These are phyloP conservation scores for Filobasidium wieringae DNA, from an alignment of 768 basidiomycete genomes.

Conservation along the genomic window DNA sequence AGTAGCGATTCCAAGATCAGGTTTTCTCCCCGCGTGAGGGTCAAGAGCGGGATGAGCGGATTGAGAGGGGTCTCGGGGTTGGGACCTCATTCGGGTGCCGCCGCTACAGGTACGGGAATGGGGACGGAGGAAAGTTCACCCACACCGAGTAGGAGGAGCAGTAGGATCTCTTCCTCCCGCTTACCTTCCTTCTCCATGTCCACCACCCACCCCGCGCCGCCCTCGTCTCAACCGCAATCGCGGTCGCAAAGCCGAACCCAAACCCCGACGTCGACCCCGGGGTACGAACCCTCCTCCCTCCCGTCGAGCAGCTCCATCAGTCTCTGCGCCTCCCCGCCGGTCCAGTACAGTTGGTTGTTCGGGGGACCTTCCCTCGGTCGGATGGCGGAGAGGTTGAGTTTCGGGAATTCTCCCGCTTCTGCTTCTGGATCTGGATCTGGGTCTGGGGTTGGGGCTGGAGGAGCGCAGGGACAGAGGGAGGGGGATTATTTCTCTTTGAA, in stretches of 20 bases:
- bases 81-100: too few species aligned
- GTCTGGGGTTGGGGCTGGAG: not conserved
- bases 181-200: too few species aligned
- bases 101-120: too few species aligned
- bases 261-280: not conserved
- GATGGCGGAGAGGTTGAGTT: too few species aligned
- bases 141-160: too few species aligned
- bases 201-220: too few species aligned
- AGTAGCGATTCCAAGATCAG: slow-evolving; percentile 8
- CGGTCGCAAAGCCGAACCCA: too few species aligned
- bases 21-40: slow-evolving; percentile 8
- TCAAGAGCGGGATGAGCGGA: not conserved
- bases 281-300: not conserved
- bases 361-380: not conserved
- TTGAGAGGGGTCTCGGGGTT: not conserved
- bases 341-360: not conserved
- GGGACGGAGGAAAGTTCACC: too few species aligned
- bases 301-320: slow-evolving; percentile 2
- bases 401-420: not conserved
- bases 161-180: too few species aligned
- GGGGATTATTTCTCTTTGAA: slow-evolving; percentile 10
- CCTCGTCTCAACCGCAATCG: too few species aligned
- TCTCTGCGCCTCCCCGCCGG: slow-evolving; percentile 5
- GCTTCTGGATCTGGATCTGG: too few species aligned
- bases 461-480: not conserved